Evolutionary conservation across 2,329 filamentous ascomycete species (phyloP), one percentile per base, ranked within the genome.

Genomic region (Penicillium freii): DNA sequence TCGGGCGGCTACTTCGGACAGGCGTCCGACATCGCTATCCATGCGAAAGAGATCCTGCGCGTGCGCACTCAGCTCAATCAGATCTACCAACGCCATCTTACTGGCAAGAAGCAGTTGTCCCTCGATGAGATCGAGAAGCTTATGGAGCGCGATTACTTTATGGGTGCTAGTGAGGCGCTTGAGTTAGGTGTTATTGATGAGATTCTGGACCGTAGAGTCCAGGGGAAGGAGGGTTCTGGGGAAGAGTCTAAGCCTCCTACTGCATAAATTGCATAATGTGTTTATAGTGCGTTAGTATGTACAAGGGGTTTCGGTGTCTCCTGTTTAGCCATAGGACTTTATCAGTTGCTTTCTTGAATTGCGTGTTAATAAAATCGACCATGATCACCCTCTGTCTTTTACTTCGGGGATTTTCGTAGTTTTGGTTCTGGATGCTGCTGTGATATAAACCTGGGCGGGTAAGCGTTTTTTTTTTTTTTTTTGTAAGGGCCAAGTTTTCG

Each of bases 91-190:
- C 79, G 82, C 51, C 94, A 99, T 74, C 79, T 99, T 70, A 97
- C 92, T 4, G 73, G 75, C 29, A 75, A 75, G 68, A 88, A 85
- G 73, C 81, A 86, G 50, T 87, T 91, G 73, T 87, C 82, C 34
- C 70, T 96, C 36, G 87, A 92, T 48, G 89, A 95, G 70, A 89
- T 99, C 69, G 93, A 94, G 75, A 91, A 88, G 72, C 84, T 97
- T 74, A 97, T 99, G 93, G 94, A 99, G 80, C 82, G 94, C 56
- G 94, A 99, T 74, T 94, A 94, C 70, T 97, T 97, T 68, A 84
- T 99, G 82, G 89, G 88, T 54, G 92, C 92, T 0, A 80, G 91
- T 45, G 92, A 99, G 78, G 94, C 94, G 9, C 80, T 91, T 68
- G 91, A 95, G 50, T 84, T 95, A 75, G 94, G 94, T 0, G 90